phyloP scores from a whole-genome alignment of 768 basidiomycete species.

The Lenzites betulinus region DNA sequence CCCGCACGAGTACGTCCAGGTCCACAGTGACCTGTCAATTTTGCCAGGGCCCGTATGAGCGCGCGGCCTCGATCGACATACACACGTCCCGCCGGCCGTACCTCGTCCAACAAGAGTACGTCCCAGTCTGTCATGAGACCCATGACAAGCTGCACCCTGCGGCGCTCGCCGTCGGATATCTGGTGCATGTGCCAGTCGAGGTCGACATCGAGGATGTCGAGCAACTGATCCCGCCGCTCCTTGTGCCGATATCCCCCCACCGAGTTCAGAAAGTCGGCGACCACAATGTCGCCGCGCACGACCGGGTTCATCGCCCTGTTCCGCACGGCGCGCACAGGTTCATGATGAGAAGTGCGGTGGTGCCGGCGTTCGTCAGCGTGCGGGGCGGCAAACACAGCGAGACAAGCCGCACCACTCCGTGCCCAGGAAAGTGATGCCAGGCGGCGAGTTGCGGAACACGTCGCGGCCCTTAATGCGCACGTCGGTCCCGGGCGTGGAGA shows the following conservation, averaged over 20 bases:
- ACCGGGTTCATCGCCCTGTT: conserved; percentile 95
- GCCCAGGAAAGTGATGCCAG: conserved; percentile 83
- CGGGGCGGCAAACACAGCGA: background rate
- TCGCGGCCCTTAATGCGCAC: conserved; percentile 78
- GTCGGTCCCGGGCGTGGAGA: conserved; percentile 51
- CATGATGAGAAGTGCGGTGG: background rate
- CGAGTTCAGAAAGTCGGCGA: conserved; percentile 94
- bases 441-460: conserved; percentile 86
- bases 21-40: conserved; percentile 88
- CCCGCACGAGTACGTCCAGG: conserved; percentile 92
- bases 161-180: conserved; percentile 95
- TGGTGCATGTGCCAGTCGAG: conserved; percentile 95
- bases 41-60: background rate
- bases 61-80: background rate
- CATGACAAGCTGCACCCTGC: conserved; percentile 91
- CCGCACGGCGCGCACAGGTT: background rate
- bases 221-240: conserved; percentile 77
- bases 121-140: conserved; percentile 97
- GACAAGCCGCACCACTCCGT: conserved; percentile 79
- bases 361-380: too few species aligned
- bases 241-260: conserved; percentile 96
- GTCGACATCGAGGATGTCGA: conserved; percentile 94
- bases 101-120: conserved; percentile 91
- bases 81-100: conserved; percentile 36
- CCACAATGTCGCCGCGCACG: conserved; percentile 88